Percentiles rank a stretch among this genome's conserved stretches.
phyloP scores from a whole-genome alignment of 768 basidiomycete species.

The Mycena haematopus region DNA sequence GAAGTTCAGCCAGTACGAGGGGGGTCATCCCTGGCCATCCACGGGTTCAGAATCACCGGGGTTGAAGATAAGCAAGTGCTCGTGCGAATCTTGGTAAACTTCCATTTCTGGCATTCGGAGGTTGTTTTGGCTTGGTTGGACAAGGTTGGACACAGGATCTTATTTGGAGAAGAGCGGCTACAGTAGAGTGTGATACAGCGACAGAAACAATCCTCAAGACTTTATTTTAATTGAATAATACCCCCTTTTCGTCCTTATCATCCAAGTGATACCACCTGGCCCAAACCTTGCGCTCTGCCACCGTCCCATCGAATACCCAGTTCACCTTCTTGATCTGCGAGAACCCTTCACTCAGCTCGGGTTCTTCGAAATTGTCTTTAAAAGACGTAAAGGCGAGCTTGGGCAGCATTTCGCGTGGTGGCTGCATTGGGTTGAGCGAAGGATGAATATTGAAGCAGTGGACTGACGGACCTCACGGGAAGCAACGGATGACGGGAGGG shows the following conservation, averaged over 20 bases:
- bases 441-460: background rate
- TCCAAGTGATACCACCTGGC: constrained; percentile 86
- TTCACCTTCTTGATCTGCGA: constrained; percentile 77
- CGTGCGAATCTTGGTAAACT: no score
- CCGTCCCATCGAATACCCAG: constrained; percentile 80
- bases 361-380: constrained; percentile 69
- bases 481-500: constrained; percentile 53
- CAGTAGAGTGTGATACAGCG: no score
- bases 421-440: constrained; percentile 38
- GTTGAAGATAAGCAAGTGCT: no score
- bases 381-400: constrained; percentile 66
- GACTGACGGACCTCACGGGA: constrained; percentile 47
- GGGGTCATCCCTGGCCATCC: no score
- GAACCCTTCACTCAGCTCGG: constrained; percentile 74
- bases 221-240: background rate
- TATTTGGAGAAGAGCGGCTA: no score
- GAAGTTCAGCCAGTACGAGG: background rate
- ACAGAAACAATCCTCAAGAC: no score
- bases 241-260: constrained; percentile 48
- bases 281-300: constrained; percentile 76
- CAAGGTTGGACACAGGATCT: no score
- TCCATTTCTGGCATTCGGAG: no score
- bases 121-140: no score
- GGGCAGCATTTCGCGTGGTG: constrained; percentile 60
- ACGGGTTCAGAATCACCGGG: no score